Conservation (phyloP, 106 monocot species). For the Dioscorea dumetorum region DNA sequence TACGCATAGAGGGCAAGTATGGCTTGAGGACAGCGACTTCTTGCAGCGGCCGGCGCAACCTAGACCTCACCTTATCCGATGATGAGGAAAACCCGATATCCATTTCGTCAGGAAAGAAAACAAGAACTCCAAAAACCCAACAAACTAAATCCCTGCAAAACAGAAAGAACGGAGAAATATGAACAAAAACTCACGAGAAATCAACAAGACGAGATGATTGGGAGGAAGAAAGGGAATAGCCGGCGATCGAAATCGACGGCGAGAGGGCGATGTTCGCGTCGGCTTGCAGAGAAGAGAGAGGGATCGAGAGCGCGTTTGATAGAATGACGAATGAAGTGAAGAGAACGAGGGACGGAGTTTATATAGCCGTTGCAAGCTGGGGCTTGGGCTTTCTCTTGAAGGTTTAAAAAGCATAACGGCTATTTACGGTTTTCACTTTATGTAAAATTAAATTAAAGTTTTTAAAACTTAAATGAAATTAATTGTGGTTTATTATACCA, state of each 20-base stretch:
- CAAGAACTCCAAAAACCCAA: neutral
- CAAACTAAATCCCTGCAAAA: neutral
- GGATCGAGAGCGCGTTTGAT: neutral
- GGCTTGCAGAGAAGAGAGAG: neutral
- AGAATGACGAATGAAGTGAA: neutral
- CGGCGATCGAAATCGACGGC: too few species aligned
- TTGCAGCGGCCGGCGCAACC: conserved; percentile 20
- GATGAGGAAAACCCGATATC: conserved; percentile 39
- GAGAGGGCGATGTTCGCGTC: too few species aligned
- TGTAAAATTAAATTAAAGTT: too few species aligned
- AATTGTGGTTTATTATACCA: too few species aligned
- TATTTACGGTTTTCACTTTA: too few species aligned
- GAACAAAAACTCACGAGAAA: neutral
- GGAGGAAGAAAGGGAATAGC: too few species aligned
- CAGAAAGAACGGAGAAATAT: neutral
- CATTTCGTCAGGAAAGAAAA: conserved; percentile 13
- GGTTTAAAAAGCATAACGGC: too few species aligned
- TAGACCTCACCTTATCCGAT: conserved; percentile 18
- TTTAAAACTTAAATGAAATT: too few species aligned
- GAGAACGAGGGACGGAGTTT: neutral
- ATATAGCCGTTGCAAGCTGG: too few species aligned
- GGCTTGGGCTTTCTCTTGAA: too few species aligned
- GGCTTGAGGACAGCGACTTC: conserved; percentile 20
- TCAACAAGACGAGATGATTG: neutral
- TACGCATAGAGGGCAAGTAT: conserved; percentile 40